Evolutionary conservation across 1,284 basidiomycete genomes (phyloP).

Genomic region (Trichosporon coremiiforme): DNA sequence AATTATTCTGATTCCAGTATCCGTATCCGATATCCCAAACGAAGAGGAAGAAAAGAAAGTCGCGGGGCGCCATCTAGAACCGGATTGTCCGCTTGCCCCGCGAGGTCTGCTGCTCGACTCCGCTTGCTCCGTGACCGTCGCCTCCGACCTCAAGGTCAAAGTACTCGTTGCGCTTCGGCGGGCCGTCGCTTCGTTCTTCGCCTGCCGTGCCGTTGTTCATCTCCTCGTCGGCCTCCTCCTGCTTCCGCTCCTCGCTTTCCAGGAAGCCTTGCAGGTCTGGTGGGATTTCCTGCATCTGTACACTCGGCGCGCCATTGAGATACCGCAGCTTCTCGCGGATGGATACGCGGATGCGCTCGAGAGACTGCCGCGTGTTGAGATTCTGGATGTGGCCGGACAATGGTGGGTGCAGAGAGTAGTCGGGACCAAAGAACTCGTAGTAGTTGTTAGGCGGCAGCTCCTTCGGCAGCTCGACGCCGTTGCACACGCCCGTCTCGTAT

Average conservation of each 20-base stretch:
- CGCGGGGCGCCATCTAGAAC: constrained; percentile 22
- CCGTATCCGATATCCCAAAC: background rate
- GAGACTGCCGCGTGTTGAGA: constrained; percentile 76
- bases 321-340: constrained; percentile 91
- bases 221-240: constrained; percentile 70
- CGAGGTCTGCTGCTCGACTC: background rate
- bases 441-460: constrained; percentile 87
- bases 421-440: constrained; percentile 88
- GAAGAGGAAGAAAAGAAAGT: background rate
- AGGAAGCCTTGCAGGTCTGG: constrained; percentile 82
- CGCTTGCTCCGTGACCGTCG: constrained; percentile 26
- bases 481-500: constrained; percentile 94
- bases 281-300: constrained; percentile 94
- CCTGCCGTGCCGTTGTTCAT: constrained; percentile 51
- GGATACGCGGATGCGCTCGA: constrained; percentile 82
- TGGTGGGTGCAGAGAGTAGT: constrained; percentile 90
- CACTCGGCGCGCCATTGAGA: constrained; percentile 91
- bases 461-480: constrained; percentile 79
- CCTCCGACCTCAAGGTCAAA: constrained; percentile 31
- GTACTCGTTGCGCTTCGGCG: constrained; percentile 33
- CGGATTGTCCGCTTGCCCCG: constrained; percentile 34
- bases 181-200: constrained; percentile 29
- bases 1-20: background rate
- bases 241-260: constrained; percentile 71
- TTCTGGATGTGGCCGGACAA: constrained; percentile 90